phyloP scores from a whole-genome alignment of 2,329 filamentous ascomycete species.

The Pseudopyricularia cyperi region DNA sequence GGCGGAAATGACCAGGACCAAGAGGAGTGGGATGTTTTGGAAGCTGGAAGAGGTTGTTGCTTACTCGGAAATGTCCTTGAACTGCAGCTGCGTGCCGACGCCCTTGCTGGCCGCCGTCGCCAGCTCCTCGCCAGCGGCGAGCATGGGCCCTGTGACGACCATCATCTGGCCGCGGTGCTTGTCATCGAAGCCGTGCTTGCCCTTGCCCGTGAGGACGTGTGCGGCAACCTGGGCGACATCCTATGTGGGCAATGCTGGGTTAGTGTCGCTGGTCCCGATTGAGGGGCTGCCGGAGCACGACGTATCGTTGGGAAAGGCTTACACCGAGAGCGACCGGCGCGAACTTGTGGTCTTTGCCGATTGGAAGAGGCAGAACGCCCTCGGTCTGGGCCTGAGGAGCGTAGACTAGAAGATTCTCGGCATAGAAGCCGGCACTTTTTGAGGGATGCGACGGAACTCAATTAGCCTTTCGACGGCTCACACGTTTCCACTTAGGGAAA shows the following conservation, averaged over 20 bases:
- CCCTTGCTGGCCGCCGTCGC: slow-evolving; percentile 29
- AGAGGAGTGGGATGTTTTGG: not conserved
- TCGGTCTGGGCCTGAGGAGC: slow-evolving; percentile 29
- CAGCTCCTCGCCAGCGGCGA: slow-evolving; percentile 30
- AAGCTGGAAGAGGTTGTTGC: slow-evolving; percentile 4
- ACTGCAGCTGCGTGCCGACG: slow-evolving; percentile 27
- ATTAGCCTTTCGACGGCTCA: not conserved
- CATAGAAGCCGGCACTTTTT: slow-evolving; percentile 32
- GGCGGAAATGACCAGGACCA: not conserved
- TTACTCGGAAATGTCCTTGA: slow-evolving; percentile 31
- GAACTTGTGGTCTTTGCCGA: slow-evolving; percentile 33
- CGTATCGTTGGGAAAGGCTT: slow-evolving; percentile 7
- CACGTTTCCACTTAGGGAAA: not conserved
- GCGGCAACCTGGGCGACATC: slow-evolving; percentile 34
- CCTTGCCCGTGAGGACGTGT: slow-evolving; percentile 32
- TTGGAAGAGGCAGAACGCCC: slow-evolving; percentile 29
- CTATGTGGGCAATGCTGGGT: slow-evolving; percentile 9
- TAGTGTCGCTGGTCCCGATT: not conserved
- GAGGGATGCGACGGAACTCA: not conserved
- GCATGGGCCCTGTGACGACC: slow-evolving; percentile 33
- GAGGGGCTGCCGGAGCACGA: too few relatives aligned
- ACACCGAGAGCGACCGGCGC: slow-evolving; percentile 34
- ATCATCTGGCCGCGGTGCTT: slow-evolving; percentile 38
- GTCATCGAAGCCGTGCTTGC: slow-evolving; percentile 34
- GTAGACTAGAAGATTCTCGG: slow-evolving; percentile 36